phyloP scores from a whole-genome alignment of 768 basidiomycete genomes.

The Russula sp. region DNA sequence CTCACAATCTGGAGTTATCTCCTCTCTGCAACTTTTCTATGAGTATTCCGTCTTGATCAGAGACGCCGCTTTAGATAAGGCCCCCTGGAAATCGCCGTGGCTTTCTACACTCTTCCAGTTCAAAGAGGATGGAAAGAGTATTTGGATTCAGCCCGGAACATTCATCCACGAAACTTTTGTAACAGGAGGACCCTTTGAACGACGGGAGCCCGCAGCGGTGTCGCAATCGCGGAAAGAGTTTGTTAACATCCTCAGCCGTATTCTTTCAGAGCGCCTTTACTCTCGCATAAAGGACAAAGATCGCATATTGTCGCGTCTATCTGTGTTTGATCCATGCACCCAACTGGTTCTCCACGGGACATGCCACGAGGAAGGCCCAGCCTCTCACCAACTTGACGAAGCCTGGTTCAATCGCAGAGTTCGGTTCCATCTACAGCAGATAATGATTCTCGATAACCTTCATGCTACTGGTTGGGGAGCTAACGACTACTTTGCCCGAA shows the following conservation, averaged over 20 bases:
- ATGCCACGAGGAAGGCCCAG: constrained; percentile 37
- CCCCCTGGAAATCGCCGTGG: constrained; percentile 13
- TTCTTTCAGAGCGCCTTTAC: constrained; percentile 5
- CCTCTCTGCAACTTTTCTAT: constrained; percentile 9
- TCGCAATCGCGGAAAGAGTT: constrained; percentile 1
- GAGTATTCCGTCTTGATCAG: constrained; percentile 14
- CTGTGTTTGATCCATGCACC: constrained; percentile 13
- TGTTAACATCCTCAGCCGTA: neutral
- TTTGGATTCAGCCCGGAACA: neutral
- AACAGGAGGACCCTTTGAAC: neutral
- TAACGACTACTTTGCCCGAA: neutral
- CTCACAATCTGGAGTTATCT: constrained; percentile 2
- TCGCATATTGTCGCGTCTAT: neutral
- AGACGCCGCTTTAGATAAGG: constrained; percentile 6
- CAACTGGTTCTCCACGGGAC: constrained; percentile 31
- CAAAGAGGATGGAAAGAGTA: neutral
- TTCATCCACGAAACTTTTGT: neutral
- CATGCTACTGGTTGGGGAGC: neutral
- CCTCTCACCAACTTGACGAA: constrained; percentile 29
- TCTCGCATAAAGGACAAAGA: constrained; percentile 1
- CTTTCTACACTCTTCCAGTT: constrained; percentile 13
- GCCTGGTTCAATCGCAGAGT: constrained; percentile 40
- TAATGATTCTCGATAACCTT: constrained; percentile 40
- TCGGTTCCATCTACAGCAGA: constrained; percentile 43
- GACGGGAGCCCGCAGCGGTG: neutral